Evolutionary conservation across 1,284 basidiomycete species (phyloP), one percentile per base, ranked within the genome.

Genomic region (Irpex sp.): DNA sequence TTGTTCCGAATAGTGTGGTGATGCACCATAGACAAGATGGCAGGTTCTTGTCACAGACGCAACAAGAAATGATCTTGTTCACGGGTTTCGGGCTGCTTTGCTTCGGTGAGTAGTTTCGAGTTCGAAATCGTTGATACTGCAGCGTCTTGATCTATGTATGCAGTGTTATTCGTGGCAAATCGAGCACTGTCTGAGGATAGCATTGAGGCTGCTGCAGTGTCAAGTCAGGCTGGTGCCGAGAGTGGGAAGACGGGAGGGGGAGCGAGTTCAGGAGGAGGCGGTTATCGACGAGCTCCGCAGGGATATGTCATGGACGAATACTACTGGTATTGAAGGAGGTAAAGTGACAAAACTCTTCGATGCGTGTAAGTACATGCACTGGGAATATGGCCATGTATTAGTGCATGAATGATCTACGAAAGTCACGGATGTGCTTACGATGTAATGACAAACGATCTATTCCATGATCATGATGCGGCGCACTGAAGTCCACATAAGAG

Each of bases 21-120:
- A 79, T 86, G 74, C 89, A 92, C 71, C 85, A 91, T 67, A 81
- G 81, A 63, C 78, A 76, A 70, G 80, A 83, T 60, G 81, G 78
- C 5, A 80, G 82, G 59, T 70, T 88, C 64, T 74, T 92, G 67
- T 85, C 86, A 51, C 85, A 85, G 68, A 79, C 78, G 57, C 90
- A 92, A 69, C 88, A 91, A 70, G 89, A 92, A 69, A 79, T 85
- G 73, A 76, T 88, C 21, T 72, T 93, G 72, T 87, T 92, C 66
- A 84, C 77, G 4, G 86, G 86, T 4, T 81, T 91, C 60, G 89
- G 85, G 8, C 75, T 91, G 64, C 84, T 89, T 71, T 91, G 87
- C 86, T 78, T 92, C 62, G 88, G 89, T 91, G 71, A 71, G 84
- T 62, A 48, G 17, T n/a, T 40, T 17, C 37, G 49, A 17, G 17